phyloP scores from a whole-genome alignment of 805 yeast genomes.

The Candida pseudoglaebosa region DNA sequence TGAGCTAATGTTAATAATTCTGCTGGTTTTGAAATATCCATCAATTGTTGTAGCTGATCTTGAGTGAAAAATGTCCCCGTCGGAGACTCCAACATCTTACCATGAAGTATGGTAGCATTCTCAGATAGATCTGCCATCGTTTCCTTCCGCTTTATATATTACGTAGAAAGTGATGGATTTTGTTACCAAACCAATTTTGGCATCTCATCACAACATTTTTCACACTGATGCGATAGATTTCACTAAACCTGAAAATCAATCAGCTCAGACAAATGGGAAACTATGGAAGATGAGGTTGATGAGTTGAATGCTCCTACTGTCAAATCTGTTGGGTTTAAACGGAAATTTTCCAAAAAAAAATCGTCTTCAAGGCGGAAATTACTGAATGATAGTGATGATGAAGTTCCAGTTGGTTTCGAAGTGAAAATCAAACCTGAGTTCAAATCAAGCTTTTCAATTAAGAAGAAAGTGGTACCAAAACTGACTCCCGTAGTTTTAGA shows the following conservation, averaged over 20 bases:
- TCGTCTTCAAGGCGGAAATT: slow-evolving; percentile 9
- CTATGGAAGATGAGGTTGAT: slow-evolving; percentile 7
- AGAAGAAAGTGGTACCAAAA: slow-evolving; percentile 11
- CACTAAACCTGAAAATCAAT: background rate
- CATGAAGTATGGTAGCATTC: slow-evolving; percentile 57
- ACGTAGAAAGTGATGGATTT: too few relatives aligned
- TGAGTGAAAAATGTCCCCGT: slow-evolving; percentile 58
- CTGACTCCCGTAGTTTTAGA: slow-evolving; percentile 11
- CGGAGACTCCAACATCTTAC: slow-evolving; percentile 54
- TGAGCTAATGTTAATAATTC: slow-evolving; percentile 49
- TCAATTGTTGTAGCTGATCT: slow-evolving; percentile 55
- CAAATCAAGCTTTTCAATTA: slow-evolving; percentile 1
- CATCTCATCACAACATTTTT: slow-evolving; percentile 3
- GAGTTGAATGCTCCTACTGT: slow-evolving; percentile 2
- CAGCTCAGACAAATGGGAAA: slow-evolving; percentile 9
- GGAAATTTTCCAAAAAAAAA: slow-evolving; percentile 8
- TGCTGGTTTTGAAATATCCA: slow-evolving; percentile 38
- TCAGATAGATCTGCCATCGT: slow-evolving; percentile 28
- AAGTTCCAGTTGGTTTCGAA: slow-evolving; percentile 11
- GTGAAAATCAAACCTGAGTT: background rate
- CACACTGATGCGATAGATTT: slow-evolving; percentile 16
- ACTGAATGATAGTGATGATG: slow-evolving; percentile 16
- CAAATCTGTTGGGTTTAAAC: slow-evolving; percentile 6
- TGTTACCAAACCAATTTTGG: too few relatives aligned
- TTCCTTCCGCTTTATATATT: too few relatives aligned